Conservation (phyloP, 192 early-diverging fungal genomes). For the Gryganskiella cystojenkinii region DNA sequence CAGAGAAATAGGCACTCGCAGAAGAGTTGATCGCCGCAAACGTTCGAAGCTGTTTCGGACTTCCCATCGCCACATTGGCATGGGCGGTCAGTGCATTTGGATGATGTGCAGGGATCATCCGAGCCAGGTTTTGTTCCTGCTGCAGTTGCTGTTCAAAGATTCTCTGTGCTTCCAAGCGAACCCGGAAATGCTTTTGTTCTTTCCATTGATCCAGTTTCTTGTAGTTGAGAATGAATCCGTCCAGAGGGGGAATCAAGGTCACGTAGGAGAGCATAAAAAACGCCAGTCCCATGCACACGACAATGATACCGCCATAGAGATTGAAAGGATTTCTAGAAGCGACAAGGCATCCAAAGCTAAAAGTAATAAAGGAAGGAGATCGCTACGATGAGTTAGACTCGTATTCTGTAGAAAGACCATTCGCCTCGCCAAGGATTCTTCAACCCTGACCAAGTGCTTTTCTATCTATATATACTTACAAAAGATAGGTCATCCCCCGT, state of each 20-base stretch:
- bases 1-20: slow-evolving; percentile 14
- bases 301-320: slow-evolving; percentile 43
- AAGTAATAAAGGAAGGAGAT: not conserved
- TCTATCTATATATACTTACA: slow-evolving; percentile 8
- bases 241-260: slow-evolving; percentile 38
- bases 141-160: slow-evolving; percentile 50
- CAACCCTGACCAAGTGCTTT: not conserved
- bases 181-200: slow-evolving; percentile 49
- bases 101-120: slow-evolving; percentile 34
- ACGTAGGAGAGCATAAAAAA: slow-evolving; percentile 48
- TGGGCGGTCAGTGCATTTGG: slow-evolving; percentile 19
- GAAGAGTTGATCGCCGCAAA: slow-evolving; percentile 16
- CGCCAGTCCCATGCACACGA: slow-evolving; percentile 44
- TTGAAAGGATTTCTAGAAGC: slow-evolving; percentile 42
- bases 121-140: slow-evolving; percentile 38
- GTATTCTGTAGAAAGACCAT: not conserved
- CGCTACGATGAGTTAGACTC: not conserved
- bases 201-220: slow-evolving; percentile 44
- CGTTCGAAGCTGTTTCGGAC: slow-evolving; percentile 22
- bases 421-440: not conserved
- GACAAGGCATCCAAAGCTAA: slow-evolving; percentile 43
- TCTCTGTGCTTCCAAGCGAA: slow-evolving; percentile 38
- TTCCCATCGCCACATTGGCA: slow-evolving; percentile 19
- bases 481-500: slow-evolving; percentile 36
- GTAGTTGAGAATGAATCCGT: slow-evolving; percentile 41